phyloP scores from a whole-genome alignment of 2,329 filamentous ascomycete genomes.

The Phialophora expanda region DNA sequence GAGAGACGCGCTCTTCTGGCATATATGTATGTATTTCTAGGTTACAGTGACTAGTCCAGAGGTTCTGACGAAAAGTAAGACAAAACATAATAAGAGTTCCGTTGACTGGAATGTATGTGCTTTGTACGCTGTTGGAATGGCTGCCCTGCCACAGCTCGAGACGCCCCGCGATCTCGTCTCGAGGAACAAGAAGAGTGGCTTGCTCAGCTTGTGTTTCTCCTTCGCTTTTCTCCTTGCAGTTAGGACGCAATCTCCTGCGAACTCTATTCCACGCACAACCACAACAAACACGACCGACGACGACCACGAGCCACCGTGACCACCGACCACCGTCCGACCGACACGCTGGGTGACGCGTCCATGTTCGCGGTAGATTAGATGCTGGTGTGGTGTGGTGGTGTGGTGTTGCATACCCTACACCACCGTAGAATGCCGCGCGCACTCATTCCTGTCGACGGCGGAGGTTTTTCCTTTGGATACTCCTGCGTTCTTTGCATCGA shows the following conservation, averaged over 20 bases:
- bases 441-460: not conserved
- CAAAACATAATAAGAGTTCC: too few relatives aligned
- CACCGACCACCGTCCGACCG: not conserved
- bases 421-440: not conserved
- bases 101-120: too few relatives aligned
- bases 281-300: not conserved
- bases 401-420: not conserved
- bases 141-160: too few relatives aligned
- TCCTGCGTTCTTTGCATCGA: not conserved
- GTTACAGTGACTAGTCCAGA: too few relatives aligned
- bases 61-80: too few relatives aligned
- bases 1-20: too few relatives aligned
- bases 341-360: too few relatives aligned
- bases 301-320: not conserved
- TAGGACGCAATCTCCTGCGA: constrained; percentile 15
- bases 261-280: constrained; percentile 13
- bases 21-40: too few relatives aligned
- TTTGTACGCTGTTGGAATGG: too few relatives aligned
- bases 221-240: constrained; percentile 10
- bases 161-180: not conserved
- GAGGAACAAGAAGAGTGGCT: not conserved
- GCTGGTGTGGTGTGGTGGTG: too few relatives aligned
- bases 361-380: too few relatives aligned
- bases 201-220: not conserved
- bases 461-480: too few relatives aligned